Evolutionary conservation across 78 protist species (phyloP).

Genomic region (Diacronema lutheri): DNA sequence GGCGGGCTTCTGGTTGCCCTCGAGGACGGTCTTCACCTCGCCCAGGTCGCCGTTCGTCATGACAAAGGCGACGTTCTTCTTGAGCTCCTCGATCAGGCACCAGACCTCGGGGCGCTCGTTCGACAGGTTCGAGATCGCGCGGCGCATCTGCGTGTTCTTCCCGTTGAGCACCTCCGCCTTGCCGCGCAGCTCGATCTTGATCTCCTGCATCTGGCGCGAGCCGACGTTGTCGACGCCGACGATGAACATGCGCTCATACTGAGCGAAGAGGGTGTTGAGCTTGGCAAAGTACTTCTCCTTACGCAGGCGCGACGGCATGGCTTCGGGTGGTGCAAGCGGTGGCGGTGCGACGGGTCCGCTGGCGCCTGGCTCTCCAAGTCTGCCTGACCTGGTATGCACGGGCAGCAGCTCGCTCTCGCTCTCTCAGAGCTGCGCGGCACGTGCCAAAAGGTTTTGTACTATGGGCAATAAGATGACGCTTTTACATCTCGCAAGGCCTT

Average conservation of each 20-base stretch:
- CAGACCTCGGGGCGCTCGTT: conserved; percentile 53
- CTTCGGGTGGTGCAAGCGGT: neutral
- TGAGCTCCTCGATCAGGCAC: conserved; percentile 63
- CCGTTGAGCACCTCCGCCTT: conserved; percentile 92
- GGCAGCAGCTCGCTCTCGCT: too few relatives aligned
- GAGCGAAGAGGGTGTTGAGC: conserved; percentile 23
- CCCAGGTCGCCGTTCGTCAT: conserved; percentile 88
- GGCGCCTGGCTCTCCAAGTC: too few relatives aligned
- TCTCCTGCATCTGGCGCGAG: conserved; percentile 88
- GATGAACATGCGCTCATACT: conserved; percentile 67
- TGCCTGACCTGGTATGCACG: too few relatives aligned
- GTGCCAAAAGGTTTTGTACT: too few relatives aligned
- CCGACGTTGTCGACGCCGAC: conserved; percentile 95
- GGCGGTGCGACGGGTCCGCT: too few relatives aligned
- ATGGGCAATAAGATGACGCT: too few relatives aligned
- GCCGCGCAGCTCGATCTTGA: conserved; percentile 92
- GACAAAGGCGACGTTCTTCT: conserved; percentile 91
- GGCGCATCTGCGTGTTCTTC: conserved; percentile 92
- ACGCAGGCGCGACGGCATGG: neutral
- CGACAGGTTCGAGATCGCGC: conserved; percentile 59
- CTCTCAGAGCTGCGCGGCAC: too few relatives aligned
- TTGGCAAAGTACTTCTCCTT: conserved; percentile 42
- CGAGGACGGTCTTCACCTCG: conserved; percentile 61
- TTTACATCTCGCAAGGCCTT: neutral
- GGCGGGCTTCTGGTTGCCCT: conserved; percentile 72